Base-by-base conservation (phyloP, 2,329 filamentous ascomycete species). In the Curvularia eragrostidis region DNA sequence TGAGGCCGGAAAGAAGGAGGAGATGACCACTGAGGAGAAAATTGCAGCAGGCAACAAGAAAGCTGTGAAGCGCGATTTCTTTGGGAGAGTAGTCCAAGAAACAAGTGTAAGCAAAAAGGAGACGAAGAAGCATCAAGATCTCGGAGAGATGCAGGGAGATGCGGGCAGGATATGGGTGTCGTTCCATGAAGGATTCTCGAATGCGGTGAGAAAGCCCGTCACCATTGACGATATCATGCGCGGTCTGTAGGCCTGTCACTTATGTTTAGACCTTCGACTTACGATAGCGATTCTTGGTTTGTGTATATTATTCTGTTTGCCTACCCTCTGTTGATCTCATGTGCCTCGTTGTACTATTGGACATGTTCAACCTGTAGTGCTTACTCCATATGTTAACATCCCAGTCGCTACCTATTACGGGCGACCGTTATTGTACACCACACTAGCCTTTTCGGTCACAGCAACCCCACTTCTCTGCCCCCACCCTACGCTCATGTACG, bases 121-220 rank as follows among this genome's bases (percentile, higher is more conserved):
- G 42, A 79, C 74, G 10, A 79, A 79, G 54, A 71, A 65, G 59
- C 77, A 73, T 64, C 78, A 77, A 59, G 63, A 73, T 42, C 72
- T 65, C 57, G 51, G 73, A 57, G 70, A 66, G 43, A 71, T 69
- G 49, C 70, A 67, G 58, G 75, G 70, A 38, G 77, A 81, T 54
- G 84, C 84, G 47, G 83, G 82, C 48, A 85, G 89, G 67, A 89
- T 93, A 3, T 97, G 93, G 93, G 87, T 96, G 41, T 94, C 87
- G 62, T 97, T 88, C 75, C 88, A 97, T 70, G 93, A 97, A 79
- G 93, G 93, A 0, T 88, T 92, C 73, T 95, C 92, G 54, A 97
- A 97, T 82, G 93, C 93, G 10, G 93, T 97, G 59, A 84, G 90
- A 75, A 97, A 96, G 75, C 91, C 92, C 2, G 87, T 97, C 61